A percentile compares a stretch with the other conserved stretches of the same genome.
Evolutionary conservation across 192 early-diverging fungal species (phyloP).

Genomic region (Phycomyces nitens): DNA sequence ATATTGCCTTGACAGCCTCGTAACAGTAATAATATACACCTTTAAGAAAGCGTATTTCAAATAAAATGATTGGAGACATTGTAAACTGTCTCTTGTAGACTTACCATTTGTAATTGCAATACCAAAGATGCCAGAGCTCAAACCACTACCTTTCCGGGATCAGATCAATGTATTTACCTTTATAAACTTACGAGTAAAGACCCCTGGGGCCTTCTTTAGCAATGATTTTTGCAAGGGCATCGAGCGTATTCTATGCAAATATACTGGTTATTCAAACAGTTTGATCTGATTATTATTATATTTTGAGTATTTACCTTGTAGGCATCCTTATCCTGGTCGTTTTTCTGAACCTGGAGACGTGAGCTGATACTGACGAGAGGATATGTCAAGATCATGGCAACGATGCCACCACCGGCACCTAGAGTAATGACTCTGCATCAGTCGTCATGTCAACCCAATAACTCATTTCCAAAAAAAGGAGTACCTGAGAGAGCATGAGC

Average conservation of each 20-base stretch:
- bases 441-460: no score
- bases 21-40: conserved; percentile 78
- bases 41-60: no score
- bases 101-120: conserved; percentile 91
- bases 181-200: conserved; percentile 75
- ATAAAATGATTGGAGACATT: no score
- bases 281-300: no score
- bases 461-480: no score
- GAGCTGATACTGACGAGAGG: conserved; percentile 79
- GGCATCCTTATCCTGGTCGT: conserved; percentile 47
- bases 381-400: conserved; percentile 93
- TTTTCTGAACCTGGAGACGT: conserved; percentile 77
- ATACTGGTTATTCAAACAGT: not conserved
- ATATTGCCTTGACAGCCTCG: conserved; percentile 80
- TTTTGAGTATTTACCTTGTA: conserved; percentile 48
- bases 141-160: conserved; percentile 54
- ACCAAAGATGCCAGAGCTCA: conserved; percentile 93
- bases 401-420: conserved; percentile 85
- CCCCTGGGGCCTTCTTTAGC: conserved; percentile 84
- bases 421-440: no score
- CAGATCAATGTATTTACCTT: not conserved
- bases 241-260: conserved; percentile 47
- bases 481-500: conserved; percentile 74
- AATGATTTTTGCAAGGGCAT: conserved; percentile 88
- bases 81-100: no score